Percentiles rank a stretch among this genome's conserved stretches.
phyloP scores from a whole-genome alignment of 75 land plant species.

The Selaginella tamariscina region DNA sequence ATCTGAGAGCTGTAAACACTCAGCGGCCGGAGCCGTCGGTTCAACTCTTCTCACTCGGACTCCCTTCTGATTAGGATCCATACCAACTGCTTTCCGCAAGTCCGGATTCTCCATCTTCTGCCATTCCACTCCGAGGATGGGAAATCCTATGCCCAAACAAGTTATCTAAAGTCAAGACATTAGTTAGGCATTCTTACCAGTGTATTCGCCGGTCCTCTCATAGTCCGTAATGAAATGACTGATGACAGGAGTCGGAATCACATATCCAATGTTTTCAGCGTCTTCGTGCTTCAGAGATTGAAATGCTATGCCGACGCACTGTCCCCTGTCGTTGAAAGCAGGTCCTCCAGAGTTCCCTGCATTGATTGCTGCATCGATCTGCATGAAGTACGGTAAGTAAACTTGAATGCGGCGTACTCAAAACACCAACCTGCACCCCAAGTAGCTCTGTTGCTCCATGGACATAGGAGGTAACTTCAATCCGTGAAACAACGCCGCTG shows the following conservation, averaged over 20 bases:
- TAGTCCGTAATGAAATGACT: constrained; percentile 79
- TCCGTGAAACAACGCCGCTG: constrained; percentile 93
- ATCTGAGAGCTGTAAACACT: constrained; percentile 57
- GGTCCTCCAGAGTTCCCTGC: constrained; percentile 98
- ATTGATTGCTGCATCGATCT: constrained; percentile 98
- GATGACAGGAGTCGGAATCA: constrained; percentile 93
- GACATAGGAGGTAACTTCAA: constrained; percentile 93
- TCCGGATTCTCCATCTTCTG: constrained; percentile 93
- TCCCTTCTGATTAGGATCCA: constrained; percentile 70
- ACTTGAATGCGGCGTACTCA: neutral
- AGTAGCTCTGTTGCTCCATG: constrained; percentile 97
- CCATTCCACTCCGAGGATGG: constrained; percentile 88
- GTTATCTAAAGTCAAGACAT: neutral
- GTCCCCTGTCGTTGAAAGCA: constrained; percentile 82
- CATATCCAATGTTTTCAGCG: constrained; percentile 97
- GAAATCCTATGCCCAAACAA: constrained; percentile 59
- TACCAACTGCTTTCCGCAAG: constrained; percentile 60
- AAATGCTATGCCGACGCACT: constrained; percentile 98
- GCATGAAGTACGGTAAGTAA: constrained; percentile 16
- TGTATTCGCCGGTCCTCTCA: constrained; percentile 76
- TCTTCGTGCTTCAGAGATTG: constrained; percentile 97
- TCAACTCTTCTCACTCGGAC: constrained; percentile 81
- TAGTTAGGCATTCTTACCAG: constrained; percentile 41
- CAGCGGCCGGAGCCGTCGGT: constrained; percentile 79
- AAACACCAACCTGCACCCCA: constrained; percentile 67